Percentiles rank a stretch among this genome's conserved stretches.
These are phyloP conservation scores for Simmondsia chinensis DNA, from an alignment of 148 eudicot species.

Conservation along the genomic window DNA sequence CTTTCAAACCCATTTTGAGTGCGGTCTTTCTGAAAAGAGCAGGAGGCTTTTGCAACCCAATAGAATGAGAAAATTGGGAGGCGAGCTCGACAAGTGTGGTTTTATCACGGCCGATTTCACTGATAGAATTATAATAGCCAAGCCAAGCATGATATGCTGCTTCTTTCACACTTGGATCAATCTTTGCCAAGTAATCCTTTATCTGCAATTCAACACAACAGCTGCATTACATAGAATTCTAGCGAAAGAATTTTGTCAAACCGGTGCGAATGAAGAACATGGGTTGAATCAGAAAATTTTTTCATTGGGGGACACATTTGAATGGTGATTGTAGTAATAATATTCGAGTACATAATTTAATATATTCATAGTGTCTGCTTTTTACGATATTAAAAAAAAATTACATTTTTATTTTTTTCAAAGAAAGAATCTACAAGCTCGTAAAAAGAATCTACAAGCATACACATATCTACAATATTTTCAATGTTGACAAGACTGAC, in stretches of 20 bases:
- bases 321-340: too few species aligned
- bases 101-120: slow-evolving; percentile 76
- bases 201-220: slow-evolving; percentile 37
- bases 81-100: slow-evolving; percentile 76
- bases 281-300: neutral
- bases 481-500: too few species aligned
- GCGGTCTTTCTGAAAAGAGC: slow-evolving; percentile 70
- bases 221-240: neutral
- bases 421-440: neutral
- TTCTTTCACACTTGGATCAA: slow-evolving; percentile 70
- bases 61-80: slow-evolving; percentile 53
- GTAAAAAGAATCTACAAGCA: neutral
- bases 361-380: too few species aligned
- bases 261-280: slow-evolving; percentile 1
- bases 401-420: too few species aligned
- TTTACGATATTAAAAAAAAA: too few species aligned
- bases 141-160: slow-evolving; percentile 98
- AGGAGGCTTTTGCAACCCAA: slow-evolving; percentile 77
- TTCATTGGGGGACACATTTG: too few species aligned
- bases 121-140: slow-evolving; percentile 76
- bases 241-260: neutral
- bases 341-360: too few species aligned
- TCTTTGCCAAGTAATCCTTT: slow-evolving; percentile 51
- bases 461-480: too few species aligned
- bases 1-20: slow-evolving; percentile 85